Conservation (phyloP, 2,329 filamentous ascomycete species). For the Botrytis fragariae region DNA sequence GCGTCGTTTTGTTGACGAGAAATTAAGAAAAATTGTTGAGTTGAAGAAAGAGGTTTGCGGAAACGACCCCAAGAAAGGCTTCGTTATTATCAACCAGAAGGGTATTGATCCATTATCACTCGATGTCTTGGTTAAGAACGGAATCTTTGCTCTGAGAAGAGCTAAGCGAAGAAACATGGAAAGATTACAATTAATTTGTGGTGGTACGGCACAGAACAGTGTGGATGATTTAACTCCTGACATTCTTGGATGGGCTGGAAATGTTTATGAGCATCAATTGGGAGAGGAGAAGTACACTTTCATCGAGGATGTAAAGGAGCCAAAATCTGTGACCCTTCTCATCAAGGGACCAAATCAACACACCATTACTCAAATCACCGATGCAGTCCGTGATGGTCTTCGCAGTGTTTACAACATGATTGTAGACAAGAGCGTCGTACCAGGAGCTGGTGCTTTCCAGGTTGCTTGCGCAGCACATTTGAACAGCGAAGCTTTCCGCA, state of each 20-base stretch:
- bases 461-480: slow-evolving; percentile 87
- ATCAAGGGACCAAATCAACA: slow-evolving; percentile 98
- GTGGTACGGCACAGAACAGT: slow-evolving; percentile 89
- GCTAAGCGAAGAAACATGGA: slow-evolving; percentile 99
- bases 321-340: slow-evolving; percentile 94
- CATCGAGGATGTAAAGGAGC: slow-evolving; percentile 96
- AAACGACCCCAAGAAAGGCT: slow-evolving; percentile 87
- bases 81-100: slow-evolving; percentile 99
- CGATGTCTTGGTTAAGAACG: slow-evolving; percentile 96
- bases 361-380: slow-evolving; percentile 94
- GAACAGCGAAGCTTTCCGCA: slow-evolving; percentile 80
- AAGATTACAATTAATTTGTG: slow-evolving; percentile 90
- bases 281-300: slow-evolving; percentile 99
- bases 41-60: slow-evolving; percentile 98
- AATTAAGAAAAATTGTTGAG: slow-evolving; percentile 95
- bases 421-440: slow-evolving; percentile 94
- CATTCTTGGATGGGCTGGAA: slow-evolving; percentile 89
- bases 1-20: slow-evolving; percentile 91
- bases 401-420: slow-evolving; percentile 99
- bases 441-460: slow-evolving; percentile 93
- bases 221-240: slow-evolving; percentile 89
- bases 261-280: slow-evolving; percentile 94
- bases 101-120: slow-evolving; percentile 95
- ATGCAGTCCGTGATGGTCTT: slow-evolving; percentile 91
- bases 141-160: slow-evolving; percentile 87